Percentiles rank a stretch among this genome's conserved stretches.
phyloP scores from a whole-genome alignment of 148 eudicot genomes.

The Rhododendron henanense region DNA sequence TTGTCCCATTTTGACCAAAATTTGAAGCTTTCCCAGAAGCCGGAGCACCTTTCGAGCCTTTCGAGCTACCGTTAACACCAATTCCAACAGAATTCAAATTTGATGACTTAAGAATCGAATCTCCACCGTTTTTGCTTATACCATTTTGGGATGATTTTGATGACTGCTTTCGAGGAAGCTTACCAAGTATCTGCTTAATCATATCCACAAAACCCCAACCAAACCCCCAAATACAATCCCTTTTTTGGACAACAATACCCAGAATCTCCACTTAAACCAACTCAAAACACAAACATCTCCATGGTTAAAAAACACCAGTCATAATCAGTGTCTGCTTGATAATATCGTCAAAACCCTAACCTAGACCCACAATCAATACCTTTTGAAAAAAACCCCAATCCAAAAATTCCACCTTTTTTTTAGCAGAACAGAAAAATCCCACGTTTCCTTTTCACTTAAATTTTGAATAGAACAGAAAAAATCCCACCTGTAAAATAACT shows the following conservation, averaged over 20 bases:
- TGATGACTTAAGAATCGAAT: conserved; percentile 11
- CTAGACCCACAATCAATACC: neutral
- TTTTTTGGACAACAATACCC: neutral
- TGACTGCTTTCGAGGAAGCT: conserved; percentile 36
- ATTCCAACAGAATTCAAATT: conserved; percentile 10
- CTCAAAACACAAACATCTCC: conserved; percentile 1
- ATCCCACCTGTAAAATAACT: neutral
- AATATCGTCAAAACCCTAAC: neutral
- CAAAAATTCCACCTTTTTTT: neutral
- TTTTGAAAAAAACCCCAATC: neutral
- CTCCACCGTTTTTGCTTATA: conserved; percentile 16
- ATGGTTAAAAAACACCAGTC: neutral
- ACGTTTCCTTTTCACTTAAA: no score
- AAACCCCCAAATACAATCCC: conserved; percentile 10
- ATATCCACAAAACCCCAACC: conserved; percentile 27
- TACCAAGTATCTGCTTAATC: conserved; percentile 46
- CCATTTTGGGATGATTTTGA: conserved; percentile 26
- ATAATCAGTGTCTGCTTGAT: neutral
- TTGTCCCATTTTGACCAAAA: neutral
- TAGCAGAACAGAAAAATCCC: no score
- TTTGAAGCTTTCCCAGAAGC: conserved; percentile 24
- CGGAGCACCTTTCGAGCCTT: neutral
- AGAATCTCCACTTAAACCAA: neutral
- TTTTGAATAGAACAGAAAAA: no score
- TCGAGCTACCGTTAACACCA: conserved; percentile 11